A percentile compares a stretch with the other conserved stretches of the same genome.
These are phyloP conservation scores for Syzygium jambos DNA, from an alignment of 345 rosid genomes.

Conservation along the genomic window DNA sequence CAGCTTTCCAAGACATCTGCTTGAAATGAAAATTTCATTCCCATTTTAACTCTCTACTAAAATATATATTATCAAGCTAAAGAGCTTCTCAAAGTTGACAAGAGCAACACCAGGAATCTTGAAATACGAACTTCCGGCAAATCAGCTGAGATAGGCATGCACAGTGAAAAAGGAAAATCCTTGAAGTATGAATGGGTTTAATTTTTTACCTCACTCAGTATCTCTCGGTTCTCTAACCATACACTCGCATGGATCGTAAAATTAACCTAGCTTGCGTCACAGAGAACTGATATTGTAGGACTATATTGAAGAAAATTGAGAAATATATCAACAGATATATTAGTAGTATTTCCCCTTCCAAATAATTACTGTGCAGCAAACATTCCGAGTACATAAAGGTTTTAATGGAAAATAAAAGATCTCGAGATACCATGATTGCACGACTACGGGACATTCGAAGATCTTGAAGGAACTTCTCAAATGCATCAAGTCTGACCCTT, in stretches of 20 bases:
- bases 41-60: not conserved
- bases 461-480: conserved; percentile 88
- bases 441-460: conserved; percentile 93
- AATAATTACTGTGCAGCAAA: not conserved
- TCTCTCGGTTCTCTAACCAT: not conserved
- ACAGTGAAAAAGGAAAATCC: not conserved
- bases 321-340: not conserved
- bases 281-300: not conserved
- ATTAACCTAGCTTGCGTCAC: not conserved
- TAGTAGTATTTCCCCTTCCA: not conserved
- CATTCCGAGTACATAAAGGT: not conserved
- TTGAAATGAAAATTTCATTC: not conserved
- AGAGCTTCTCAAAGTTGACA: not conserved
- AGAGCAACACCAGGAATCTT: not conserved
- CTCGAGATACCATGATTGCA: conserved; percentile 71
- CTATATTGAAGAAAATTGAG: not conserved
- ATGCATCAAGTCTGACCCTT: conserved; percentile 85
- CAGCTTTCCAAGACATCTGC: not conserved
- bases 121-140: not conserved
- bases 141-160: not conserved
- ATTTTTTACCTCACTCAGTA: not conserved
- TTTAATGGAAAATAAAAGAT: not conserved
- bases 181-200: not conserved
- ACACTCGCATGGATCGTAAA: not conserved
- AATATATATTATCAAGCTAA: not conserved